Evolutionary conservation across 257 asterid genomes (phyloP), one percentile per base, ranked within the genome.

Genomic region (Fraxinus americana): DNA sequence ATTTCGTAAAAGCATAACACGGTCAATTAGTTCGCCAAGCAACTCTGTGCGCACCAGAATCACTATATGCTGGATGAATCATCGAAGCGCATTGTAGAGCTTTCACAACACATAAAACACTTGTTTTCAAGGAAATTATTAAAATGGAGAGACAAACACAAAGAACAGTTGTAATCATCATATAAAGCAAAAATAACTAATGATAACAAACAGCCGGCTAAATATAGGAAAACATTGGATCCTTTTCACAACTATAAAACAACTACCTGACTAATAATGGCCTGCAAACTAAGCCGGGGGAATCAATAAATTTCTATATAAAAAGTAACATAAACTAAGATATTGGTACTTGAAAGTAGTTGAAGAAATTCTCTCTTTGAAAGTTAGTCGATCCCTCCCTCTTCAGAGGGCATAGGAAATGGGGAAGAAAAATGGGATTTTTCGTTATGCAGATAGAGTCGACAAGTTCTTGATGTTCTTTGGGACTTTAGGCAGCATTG

Each of bases 401-500:
- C 74, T 29, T 76, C 29, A 75, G 68, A 81, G 85, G 83, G 72
- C 54, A 17, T 21, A n/a, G n/a, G 79, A 67, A 34, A 87, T 85
- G 91, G 88, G 84, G 9, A 69, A 79, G 36, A 82, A 77, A 35
- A 77, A 89, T 7, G 93, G 95, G 77, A 90, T 92, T 50, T 91
- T 92, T 72, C 83, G 96, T 16, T 92, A 90, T 78, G 98, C 97
- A 4, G 97, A 92, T 65, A 57, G 82, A 71, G 73, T 48, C 25
- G 97, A 92, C 85, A 92, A 90, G 80, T 0, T 91, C 70, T 83
- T 91, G 35, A 92, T 91, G 94, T 82, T 85, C 2, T 78, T 91
- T 6, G 98, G 98, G 29, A 86, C 92, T 8, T 73, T 91, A 75
- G 98, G 98, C 7, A 88, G 98, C 84, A 87, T 92, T 23, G 98